Conservation (phyloP, 2,329 filamentous ascomycete species). For the Onygena corvina region DNA sequence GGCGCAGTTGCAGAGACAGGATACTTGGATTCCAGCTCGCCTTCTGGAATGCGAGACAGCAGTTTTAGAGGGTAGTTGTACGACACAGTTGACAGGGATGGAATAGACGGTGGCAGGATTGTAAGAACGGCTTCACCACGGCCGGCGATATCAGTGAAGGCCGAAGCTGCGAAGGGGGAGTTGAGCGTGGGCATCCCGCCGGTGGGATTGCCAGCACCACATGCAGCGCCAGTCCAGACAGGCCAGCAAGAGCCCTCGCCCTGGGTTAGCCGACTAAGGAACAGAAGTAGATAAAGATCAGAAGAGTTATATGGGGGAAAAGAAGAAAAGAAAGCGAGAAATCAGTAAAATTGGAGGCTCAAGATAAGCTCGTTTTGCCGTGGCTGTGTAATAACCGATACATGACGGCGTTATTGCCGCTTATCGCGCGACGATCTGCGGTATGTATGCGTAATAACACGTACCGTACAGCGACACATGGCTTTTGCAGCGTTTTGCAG, state of each 20-base stretch:
- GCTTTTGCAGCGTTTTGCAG: too few species aligned
- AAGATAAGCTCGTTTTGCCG: not conserved
- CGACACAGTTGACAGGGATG: constrained; percentile 59
- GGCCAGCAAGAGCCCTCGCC: too few species aligned
- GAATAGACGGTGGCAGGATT: constrained; percentile 57
- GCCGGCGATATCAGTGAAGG: constrained; percentile 57
- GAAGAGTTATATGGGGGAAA: not conserved
- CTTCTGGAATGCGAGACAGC: constrained; percentile 62
- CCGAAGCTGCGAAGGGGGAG: constrained; percentile 66
- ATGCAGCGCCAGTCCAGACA: not conserved
- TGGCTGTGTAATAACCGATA: not conserved
- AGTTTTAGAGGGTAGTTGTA: constrained; percentile 95
- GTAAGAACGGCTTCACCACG: constrained; percentile 65
- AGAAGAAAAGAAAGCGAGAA: too few species aligned
- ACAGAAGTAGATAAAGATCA: not conserved
- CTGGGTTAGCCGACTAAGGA: too few species aligned
- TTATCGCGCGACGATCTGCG: not conserved
- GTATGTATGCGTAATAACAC: not conserved
- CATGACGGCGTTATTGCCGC: not conserved
- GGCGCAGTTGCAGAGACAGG: constrained; percentile 37
- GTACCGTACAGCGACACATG: not conserved
- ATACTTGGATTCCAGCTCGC: constrained; percentile 40
- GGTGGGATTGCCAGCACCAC: not conserved
- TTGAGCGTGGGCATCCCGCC: constrained; percentile 12
- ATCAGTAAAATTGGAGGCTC: too few species aligned